These are phyloP conservation scores for Verticillium klebahnii DNA, from an alignment of 2,329 filamentous ascomycete genomes.

Conservation along the genomic window DNA sequence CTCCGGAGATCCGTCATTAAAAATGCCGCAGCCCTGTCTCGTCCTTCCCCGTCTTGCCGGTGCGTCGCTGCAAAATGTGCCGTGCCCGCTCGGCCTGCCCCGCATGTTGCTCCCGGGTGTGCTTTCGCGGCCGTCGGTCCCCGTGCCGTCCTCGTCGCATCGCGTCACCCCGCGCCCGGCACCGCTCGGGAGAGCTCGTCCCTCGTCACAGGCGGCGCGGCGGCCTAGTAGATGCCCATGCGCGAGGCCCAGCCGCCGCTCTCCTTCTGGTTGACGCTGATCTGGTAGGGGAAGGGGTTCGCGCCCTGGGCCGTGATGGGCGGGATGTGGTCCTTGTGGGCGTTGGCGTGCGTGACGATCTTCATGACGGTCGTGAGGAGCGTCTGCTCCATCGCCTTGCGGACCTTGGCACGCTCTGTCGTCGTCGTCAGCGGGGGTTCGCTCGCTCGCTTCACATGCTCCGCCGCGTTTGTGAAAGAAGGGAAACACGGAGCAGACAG, in stretches of 20 bases:
- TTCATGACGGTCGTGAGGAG: slow-evolving; percentile 85
- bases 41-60: too few relatives aligned
- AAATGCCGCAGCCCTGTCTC: neutral
- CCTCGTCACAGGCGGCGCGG: neutral
- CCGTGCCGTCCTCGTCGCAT: too few relatives aligned
- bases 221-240: slow-evolving; percentile 67
- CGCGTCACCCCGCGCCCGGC: too few relatives aligned
- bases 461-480: too few relatives aligned
- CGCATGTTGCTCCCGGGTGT: too few relatives aligned
- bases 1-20: neutral
- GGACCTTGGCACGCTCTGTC: slow-evolving; percentile 79
- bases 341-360: slow-evolving; percentile 81
- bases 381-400: slow-evolving; percentile 85
- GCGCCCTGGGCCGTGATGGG: slow-evolving; percentile 91
- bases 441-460: neutral
- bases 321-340: slow-evolving; percentile 92
- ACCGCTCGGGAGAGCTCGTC: too few relatives aligned
- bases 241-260: slow-evolving; percentile 73
- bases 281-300: slow-evolving; percentile 94
- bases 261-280: slow-evolving; percentile 79
- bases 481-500: too few relatives aligned
- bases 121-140: too few relatives aligned
- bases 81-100: too few relatives aligned
- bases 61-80: too few relatives aligned
- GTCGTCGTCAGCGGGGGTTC: neutral